These are phyloP conservation scores for Haberlea rhodopensis DNA, from an alignment of 257 asterid genomes.

Conservation along the genomic window DNA sequence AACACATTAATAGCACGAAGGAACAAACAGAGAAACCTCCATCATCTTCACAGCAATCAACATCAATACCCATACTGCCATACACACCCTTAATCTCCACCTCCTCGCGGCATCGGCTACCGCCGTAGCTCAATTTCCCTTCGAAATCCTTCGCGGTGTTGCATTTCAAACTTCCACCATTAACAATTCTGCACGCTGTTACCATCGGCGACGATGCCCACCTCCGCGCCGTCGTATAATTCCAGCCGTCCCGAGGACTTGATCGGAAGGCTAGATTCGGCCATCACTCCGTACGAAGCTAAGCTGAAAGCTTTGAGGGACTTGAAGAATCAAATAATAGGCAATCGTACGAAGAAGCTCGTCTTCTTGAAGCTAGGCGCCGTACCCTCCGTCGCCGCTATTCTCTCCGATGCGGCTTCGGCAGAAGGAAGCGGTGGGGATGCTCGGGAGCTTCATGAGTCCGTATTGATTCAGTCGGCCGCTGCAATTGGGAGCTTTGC, in stretches of 20 bases:
- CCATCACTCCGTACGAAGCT: slow-evolving; percentile 37
- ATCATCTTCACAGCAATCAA: slow-evolving; percentile 14
- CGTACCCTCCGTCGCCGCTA: slow-evolving; percentile 60
- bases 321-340: slow-evolving; percentile 86
- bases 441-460: slow-evolving; percentile 41
- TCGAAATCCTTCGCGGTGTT: slow-evolving; percentile 34
- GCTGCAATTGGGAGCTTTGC: slow-evolving; percentile 91
- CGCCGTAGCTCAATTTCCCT: slow-evolving; percentile 21
- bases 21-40: slow-evolving; percentile 2
- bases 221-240: slow-evolving; percentile 50
- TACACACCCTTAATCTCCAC: not conserved
- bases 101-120: slow-evolving; percentile 27
- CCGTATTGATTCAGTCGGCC: slow-evolving; percentile 65
- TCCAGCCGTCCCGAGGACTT: slow-evolving; percentile 66
- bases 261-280: slow-evolving; percentile 54
- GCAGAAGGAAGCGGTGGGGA: slow-evolving; percentile 25
- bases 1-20: not conserved
- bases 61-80: too few species aligned
- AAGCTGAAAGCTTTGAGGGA: slow-evolving; percentile 76
- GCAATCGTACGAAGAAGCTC: slow-evolving; percentile 82
- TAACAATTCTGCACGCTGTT: not conserved
- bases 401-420: slow-evolving; percentile 48
- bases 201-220: slow-evolving; percentile 44
- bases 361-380: slow-evolving; percentile 82
- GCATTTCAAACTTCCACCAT: slow-evolving; percentile 14